phyloP scores from a whole-genome alignment of 140 eudicot species.

The Bidens hawaiensis region DNA sequence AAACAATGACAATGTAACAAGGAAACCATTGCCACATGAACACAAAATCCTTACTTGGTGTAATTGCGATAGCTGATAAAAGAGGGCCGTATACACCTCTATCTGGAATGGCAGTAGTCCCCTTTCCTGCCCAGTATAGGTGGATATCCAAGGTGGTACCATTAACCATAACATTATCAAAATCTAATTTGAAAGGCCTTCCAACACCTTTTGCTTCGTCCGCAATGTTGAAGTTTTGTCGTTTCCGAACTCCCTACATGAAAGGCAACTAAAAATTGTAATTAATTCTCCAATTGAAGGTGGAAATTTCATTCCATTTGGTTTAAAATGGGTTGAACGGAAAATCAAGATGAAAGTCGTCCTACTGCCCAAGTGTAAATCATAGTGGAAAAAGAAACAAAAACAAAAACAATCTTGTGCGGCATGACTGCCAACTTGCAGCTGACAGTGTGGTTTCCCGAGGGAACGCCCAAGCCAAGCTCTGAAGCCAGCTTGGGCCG shows the following conservation, averaged over 20 bases:
- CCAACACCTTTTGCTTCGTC: conserved; percentile 61
- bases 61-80: conserved; percentile 71
- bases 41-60: conserved; percentile 55
- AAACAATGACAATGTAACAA: background rate
- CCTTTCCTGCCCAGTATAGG: conserved; percentile 89
- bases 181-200: conserved; percentile 38
- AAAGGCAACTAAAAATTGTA: conserved; percentile 1
- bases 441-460: too few species aligned
- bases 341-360: too few species aligned
- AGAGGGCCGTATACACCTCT: conserved; percentile 88
- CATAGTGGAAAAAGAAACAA: too few species aligned
- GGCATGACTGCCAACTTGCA: too few species aligned
- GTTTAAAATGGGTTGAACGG: too few species aligned
- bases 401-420: too few species aligned
- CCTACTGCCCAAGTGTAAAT: too few species aligned
- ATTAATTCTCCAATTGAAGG: background rate
- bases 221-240: conserved; percentile 49
- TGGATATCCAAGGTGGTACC: conserved; percentile 76
- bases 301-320: too few species aligned
- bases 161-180: conserved; percentile 37
- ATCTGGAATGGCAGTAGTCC: conserved; percentile 69
- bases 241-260: conserved; percentile 47
- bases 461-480: too few species aligned
- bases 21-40: background rate
- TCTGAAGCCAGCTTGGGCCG: too few species aligned